Evolutionary conservation across 352 stramenopile genomes (phyloP).

Genomic region (Globisporangium canariense): DNA sequence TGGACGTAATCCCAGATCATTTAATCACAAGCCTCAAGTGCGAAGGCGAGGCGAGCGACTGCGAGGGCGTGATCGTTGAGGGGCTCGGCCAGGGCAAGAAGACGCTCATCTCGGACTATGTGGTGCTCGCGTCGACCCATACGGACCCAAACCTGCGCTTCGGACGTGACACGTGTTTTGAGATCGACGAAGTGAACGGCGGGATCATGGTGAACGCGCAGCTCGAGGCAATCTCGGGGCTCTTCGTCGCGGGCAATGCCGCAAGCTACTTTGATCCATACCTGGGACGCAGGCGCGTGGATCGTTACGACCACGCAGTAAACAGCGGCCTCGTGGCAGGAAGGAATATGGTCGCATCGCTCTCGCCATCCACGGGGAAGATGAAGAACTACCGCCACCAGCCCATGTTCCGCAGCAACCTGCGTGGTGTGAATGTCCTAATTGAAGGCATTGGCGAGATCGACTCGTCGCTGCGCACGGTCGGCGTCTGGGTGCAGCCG

Average conservation of each 20-base stretch:
- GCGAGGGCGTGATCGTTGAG: conserved; percentile 45
- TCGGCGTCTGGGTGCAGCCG: conserved; percentile 83
- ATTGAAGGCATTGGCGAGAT: conserved; percentile 88
- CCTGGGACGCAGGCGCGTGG: conserved; percentile 82
- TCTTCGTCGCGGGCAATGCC: conserved; percentile 89
- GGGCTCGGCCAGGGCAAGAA: conserved; percentile 68
- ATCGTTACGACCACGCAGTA: conserved; percentile 91
- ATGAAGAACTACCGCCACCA: conserved; percentile 89
- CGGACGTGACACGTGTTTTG: conserved; percentile 60
- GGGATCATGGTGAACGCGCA: conserved; percentile 90
- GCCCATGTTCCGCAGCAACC: conserved; percentile 81
- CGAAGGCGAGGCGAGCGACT: conserved; percentile 33
- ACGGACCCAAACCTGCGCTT: conserved; percentile 82
- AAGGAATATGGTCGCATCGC: conserved; percentile 81
- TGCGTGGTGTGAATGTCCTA: conserved; percentile 66
- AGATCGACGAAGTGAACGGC: conserved; percentile 84
- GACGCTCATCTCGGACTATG: conserved; percentile 82
- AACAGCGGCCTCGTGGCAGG: conserved; percentile 89
- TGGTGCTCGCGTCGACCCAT: conserved; percentile 90
- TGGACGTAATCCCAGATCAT: conserved; percentile 63
- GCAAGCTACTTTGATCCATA: conserved; percentile 90
- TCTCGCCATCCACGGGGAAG: conserved; percentile 32
- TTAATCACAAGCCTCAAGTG: conserved; percentile 80
- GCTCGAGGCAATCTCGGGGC: conserved; percentile 84
- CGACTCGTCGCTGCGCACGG: conserved; percentile 64